Evolutionary conservation across 2,329 filamentous ascomycete genomes (phyloP).

Genomic region (Xylaria sp.): DNA sequence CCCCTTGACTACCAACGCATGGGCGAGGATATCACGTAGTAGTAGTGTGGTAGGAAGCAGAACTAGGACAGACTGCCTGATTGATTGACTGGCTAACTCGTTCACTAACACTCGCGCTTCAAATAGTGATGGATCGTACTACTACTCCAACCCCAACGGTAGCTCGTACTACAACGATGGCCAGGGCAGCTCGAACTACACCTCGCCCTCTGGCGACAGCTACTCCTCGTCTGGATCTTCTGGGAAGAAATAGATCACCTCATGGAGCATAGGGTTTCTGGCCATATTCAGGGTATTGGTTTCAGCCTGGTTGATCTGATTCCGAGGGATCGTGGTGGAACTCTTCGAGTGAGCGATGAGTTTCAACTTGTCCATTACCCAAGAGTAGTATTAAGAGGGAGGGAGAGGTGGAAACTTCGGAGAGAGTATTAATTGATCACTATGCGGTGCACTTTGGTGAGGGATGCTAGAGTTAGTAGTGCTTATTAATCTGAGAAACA

Average conservation of each 20-base stretch:
- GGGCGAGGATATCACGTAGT: too few species aligned
- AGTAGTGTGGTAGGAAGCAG: too few species aligned
- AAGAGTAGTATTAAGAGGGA: neutral
- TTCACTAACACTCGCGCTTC: neutral
- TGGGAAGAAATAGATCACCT: slow-evolving; percentile 27
- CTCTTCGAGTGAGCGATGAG: too few species aligned
- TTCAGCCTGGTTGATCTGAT: too few species aligned
- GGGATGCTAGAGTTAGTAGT: too few species aligned
- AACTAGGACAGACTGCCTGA: too few species aligned
- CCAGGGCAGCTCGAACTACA: slow-evolving; percentile 69
- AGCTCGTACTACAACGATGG: slow-evolving; percentile 76
- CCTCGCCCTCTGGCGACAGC: slow-evolving; percentile 59
- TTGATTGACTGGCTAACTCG: neutral
- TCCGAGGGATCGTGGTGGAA: neutral
- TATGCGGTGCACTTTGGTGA: too few species aligned
- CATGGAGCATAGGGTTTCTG: neutral
- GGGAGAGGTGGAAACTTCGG: neutral
- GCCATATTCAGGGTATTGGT: neutral
- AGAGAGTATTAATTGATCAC: too few species aligned
- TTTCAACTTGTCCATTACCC: neutral
- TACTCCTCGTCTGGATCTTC: slow-evolving; percentile 20
- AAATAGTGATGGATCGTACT: slow-evolving; percentile 72
- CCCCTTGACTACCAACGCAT: too few species aligned
- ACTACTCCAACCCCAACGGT: slow-evolving; percentile 76
- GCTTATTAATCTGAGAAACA: too few species aligned